Percentiles rank a stretch among this genome's conserved stretches.
Evolutionary conservation across 495 filamentous ascomycete species (phyloP).

Genomic region (Neurospora sp.): DNA sequence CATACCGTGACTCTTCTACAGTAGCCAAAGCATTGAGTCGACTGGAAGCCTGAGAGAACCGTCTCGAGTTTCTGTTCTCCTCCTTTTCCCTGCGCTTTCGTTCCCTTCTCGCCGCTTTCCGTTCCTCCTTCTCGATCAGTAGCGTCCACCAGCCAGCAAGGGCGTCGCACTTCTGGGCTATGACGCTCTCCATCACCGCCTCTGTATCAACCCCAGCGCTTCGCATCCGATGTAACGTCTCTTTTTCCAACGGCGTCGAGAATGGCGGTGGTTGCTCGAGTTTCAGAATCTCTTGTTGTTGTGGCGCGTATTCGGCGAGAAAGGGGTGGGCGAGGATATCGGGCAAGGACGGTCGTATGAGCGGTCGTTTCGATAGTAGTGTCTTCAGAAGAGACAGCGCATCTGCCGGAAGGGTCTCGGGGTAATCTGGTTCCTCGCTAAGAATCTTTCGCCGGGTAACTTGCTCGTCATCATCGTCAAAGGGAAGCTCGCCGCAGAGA

Average conservation of each 20-base stretch:
- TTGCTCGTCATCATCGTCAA: conserved; percentile 87
- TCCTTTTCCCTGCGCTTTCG: conserved; percentile 79
- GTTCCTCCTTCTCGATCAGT: conserved; percentile 89
- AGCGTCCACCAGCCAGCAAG: conserved; percentile 96
- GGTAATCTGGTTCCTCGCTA: conserved; percentile 72
- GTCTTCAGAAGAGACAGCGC: conserved; percentile 64
- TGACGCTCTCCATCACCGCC: conserved; percentile 84
- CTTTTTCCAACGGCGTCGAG: conserved; percentile 79
- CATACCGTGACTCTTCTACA: conserved; percentile 50
- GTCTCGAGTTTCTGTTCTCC: conserved; percentile 69
- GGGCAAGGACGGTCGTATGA: conserved; percentile 72
- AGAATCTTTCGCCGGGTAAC: conserved; percentile 79
- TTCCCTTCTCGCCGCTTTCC: conserved; percentile 76
- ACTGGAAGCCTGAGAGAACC: conserved; percentile 78
- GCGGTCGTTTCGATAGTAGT: conserved; percentile 79
- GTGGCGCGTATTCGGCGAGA: conserved; percentile 75
- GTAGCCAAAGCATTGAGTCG: conserved; percentile 70
- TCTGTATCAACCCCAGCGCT: conserved; percentile 93
- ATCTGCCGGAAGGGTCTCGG: conserved; percentile 66
- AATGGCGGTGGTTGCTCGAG: conserved; percentile 77
- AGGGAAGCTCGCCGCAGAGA: conserved; percentile 85
- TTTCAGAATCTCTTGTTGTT: conserved; percentile 85
- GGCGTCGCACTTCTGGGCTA: conserved; percentile 78
- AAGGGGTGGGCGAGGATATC: conserved; percentile 88
- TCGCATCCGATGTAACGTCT: conserved; percentile 85